These are phyloP conservation scores for Gnaphalium uliginosum DNA, from an alignment of 129 eudicot species.

Conservation along the genomic window DNA sequence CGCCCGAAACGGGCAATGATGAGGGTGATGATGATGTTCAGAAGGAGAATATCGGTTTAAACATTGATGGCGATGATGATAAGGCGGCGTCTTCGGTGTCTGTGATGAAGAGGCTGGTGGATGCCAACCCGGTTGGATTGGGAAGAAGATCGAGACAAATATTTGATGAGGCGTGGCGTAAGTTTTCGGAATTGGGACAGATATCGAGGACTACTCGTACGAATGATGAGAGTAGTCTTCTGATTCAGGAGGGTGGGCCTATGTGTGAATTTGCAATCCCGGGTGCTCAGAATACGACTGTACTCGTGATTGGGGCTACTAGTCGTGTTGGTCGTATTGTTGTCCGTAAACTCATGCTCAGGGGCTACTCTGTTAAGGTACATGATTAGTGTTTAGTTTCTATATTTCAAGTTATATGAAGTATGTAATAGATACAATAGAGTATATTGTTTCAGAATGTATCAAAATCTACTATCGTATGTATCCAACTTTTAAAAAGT, in stretches of 20 bases:
- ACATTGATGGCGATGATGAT: not conserved
- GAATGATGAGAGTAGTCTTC: conserved; percentile 51
- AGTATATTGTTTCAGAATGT: too few species aligned
- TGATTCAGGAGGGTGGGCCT: conserved; percentile 80
- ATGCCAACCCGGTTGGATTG: conserved; percentile 90
- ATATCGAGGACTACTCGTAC: conserved; percentile 75
- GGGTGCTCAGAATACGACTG: conserved; percentile 95
- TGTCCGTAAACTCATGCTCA: conserved; percentile 95
- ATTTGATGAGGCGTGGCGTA: conserved; percentile 97
- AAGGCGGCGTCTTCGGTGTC: conserved; percentile 15
- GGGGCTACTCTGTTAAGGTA: conserved; percentile 93
- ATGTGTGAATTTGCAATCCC: conserved; percentile 95
- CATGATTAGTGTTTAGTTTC: not conserved
- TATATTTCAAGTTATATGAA: not conserved
- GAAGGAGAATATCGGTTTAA: not conserved
- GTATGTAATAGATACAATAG: too few species aligned
- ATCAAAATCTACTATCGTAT: not conserved
- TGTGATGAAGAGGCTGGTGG: conserved; percentile 70
- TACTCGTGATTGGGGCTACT: conserved; percentile 93
- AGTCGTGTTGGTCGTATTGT: conserved; percentile 96
- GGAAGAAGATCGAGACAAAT: conserved; percentile 88
- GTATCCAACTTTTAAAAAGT: too few species aligned
- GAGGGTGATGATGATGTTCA: not conserved
- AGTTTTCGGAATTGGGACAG: conserved; percentile 90
- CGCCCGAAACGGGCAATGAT: not conserved